These are phyloP conservation scores for Silene uniflora DNA, from an alignment of 148 eudicot species.

Conservation along the genomic window DNA sequence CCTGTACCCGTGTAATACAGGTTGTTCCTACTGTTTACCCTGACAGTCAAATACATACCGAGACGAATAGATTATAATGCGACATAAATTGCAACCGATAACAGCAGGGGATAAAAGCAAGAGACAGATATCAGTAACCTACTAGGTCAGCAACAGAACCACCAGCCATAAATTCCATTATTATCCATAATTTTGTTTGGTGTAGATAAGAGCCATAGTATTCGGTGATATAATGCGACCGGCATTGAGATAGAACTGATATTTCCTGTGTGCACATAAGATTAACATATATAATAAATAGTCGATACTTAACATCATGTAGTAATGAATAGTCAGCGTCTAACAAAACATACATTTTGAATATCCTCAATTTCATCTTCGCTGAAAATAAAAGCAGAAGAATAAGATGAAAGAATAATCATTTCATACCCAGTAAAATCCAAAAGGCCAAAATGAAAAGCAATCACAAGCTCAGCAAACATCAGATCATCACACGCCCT, in stretches of 20 bases:
- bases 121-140: slow-evolving; percentile 36
- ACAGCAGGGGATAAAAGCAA: not conserved
- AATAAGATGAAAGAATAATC: slow-evolving; percentile 16
- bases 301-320: not conserved
- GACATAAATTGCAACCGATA: not conserved
- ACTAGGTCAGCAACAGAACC: slow-evolving; percentile 99
- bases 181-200: slow-evolving; percentile 89
- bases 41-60: not conserved
- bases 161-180: slow-evolving; percentile 99
- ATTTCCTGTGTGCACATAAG: slow-evolving; percentile 61
- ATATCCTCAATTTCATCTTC: slow-evolving; percentile 99
- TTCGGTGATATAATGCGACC: slow-evolving; percentile 89
- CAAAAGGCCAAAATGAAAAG: not conserved
- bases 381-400: slow-evolving; percentile 32
- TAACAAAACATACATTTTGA: slow-evolving; percentile 58
- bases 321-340: not conserved
- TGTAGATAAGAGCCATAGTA: slow-evolving; percentile 87
- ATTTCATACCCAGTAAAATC: not conserved
- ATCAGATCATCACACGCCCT: not conserved
- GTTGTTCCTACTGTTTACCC: not conserved
- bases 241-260: slow-evolving; percentile 86
- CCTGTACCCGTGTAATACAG: not conserved
- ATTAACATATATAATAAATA: too few species aligned
- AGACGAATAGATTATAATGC: not conserved
- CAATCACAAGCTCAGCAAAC: not conserved